Base-by-base conservation (phyloP, 495 filamentous ascomycete genomes). In the Penicillium bovifimosum region DNA sequence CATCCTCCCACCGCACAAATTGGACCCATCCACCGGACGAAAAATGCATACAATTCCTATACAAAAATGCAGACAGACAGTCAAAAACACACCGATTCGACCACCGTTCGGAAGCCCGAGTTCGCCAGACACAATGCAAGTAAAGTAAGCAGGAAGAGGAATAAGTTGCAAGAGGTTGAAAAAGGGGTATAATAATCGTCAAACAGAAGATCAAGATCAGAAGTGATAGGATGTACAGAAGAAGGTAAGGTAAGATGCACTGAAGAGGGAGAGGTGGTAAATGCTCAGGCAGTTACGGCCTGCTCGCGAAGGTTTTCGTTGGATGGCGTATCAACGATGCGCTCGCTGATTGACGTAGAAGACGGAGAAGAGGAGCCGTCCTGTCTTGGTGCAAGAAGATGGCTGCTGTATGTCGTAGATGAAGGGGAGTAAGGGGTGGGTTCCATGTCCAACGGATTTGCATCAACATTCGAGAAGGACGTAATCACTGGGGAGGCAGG, bases 171-270 rank as follows among this genome's bases (percentile, higher is more conserved):
- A 31, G 47, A n/a, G 42, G 38, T 29, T 35, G 46, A 18, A 29
- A 54, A 53, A 39, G 57, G 63, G 63, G 63, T 66, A 66, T 66
- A 66, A 63, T 65, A 48, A 42, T 59, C 53, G 47, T 58, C 56
- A 60, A 63, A 44, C 44, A 59, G 46, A 38, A 59, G 56, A 63
- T 63, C 54, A 52, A 50, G 26, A 53, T 52, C 45, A 42, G 41
- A 48, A 45, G 45, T 33, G 38, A n/a, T 33, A 46, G 53, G 58
- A 59, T 63, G 53, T 61, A 62, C 61, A 62, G 17, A 27, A 54
- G 50, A 52, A 50, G 24, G 16, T 1, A 52, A 18, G 16, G 18
- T 29, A n/a, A 27, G 41, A 43, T 36, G 27, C 10, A 41, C 5
- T 17, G 34, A 29, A 32, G 33, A 20, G 17, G 20, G n/a, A 26